A percentile compares a stretch with the other conserved stretches of the same genome.
Evolutionary conservation across 169 alveolate species (phyloP).

Genomic region (Cystoisospora suis): DNA sequence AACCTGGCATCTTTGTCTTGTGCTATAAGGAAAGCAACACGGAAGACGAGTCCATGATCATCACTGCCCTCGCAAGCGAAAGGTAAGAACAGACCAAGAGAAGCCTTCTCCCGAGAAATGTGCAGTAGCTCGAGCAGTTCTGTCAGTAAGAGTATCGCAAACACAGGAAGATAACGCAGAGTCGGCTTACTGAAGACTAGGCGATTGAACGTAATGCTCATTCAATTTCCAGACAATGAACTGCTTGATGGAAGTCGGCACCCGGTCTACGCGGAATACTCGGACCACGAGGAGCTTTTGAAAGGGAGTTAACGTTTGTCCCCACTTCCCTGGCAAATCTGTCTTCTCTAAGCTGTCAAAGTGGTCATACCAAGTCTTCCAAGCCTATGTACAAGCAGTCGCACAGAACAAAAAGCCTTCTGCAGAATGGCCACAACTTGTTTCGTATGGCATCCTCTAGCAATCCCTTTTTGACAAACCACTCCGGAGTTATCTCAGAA

Average conservation of each 20-base stretch:
- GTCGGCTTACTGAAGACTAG: slow-evolving; percentile 68
- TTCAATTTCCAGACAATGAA: slow-evolving; percentile 84
- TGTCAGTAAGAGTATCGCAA: background rate
- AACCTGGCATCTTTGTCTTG: too few relatives aligned
- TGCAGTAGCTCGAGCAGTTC: background rate
- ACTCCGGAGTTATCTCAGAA: too few relatives aligned
- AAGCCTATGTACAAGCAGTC: slow-evolving; percentile 58
- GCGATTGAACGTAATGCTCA: slow-evolving; percentile 88
- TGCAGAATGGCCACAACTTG: too few relatives aligned
- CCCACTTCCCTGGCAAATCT: slow-evolving; percentile 86
- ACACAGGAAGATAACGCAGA: background rate
- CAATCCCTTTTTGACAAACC: too few relatives aligned
- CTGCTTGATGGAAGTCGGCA: slow-evolving; percentile 89
- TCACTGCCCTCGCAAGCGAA: too few relatives aligned
- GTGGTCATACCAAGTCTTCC: slow-evolving; percentile 93
- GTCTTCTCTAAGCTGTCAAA: slow-evolving; percentile 89
- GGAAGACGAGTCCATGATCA: too few relatives aligned
- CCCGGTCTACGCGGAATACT: slow-evolving; percentile 92
- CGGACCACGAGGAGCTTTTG: slow-evolving; percentile 88
- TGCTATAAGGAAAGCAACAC: too few relatives aligned
- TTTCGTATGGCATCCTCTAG: too few relatives aligned
- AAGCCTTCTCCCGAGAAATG: too few relatives aligned
- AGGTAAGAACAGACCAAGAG: too few relatives aligned
- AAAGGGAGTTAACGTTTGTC: slow-evolving; percentile 72
- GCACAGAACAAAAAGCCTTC: background rate